phyloP scores from a whole-genome alignment of 257 asterid species.

The Penstemon davidsonii region DNA sequence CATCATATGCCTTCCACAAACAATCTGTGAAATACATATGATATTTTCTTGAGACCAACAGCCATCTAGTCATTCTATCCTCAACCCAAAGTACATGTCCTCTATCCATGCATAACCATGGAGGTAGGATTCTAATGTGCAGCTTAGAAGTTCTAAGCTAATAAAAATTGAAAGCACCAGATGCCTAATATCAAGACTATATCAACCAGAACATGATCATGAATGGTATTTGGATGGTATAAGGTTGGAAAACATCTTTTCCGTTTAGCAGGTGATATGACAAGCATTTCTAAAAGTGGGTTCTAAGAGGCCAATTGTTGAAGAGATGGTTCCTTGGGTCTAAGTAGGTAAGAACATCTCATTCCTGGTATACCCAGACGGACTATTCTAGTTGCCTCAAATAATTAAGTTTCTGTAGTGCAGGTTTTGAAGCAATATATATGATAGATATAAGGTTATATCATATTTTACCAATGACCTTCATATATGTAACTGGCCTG shows the following conservation, averaged over 20 bases:
- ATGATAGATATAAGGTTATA: not conserved
- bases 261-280: constrained; percentile 4
- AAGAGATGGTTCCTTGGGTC: no score
- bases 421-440: not conserved
- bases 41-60: constrained; percentile 10
- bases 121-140: constrained; percentile 12
- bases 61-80: not conserved
- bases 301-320: not conserved
- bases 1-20: not conserved
- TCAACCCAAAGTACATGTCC: not conserved
- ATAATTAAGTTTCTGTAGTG: not conserved
- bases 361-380: no score
- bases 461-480: not conserved
- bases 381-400: no score
- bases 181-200: not conserved
- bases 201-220: not conserved
- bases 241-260: constrained; percentile 1
- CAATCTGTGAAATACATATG: not conserved
- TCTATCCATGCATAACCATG: constrained; percentile 13
- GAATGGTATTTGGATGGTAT: not conserved
- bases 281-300: not conserved
- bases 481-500: not conserved
- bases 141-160: constrained; percentile 14
- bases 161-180: constrained; percentile 8
- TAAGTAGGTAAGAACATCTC: no score